phyloP scores from a whole-genome alignment of 2,329 filamentous ascomycete species.

The Fusarium tricinctum region DNA sequence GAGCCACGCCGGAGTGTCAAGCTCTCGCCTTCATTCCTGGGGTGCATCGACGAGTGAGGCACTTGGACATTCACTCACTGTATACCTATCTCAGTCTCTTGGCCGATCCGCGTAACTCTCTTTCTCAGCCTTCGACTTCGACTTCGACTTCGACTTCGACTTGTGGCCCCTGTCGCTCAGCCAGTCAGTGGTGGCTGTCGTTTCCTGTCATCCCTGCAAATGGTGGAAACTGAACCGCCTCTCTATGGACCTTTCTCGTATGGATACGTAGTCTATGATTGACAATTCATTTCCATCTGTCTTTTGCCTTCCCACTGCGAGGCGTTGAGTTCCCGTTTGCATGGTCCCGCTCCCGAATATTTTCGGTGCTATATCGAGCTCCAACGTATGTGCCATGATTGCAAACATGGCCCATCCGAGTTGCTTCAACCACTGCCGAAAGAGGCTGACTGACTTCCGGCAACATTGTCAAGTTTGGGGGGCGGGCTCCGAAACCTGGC shows the following conservation, averaged over 20 bases:
- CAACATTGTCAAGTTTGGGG: slow-evolving; percentile 25
- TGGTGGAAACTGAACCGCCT: slow-evolving; percentile 33
- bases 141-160: slow-evolving; percentile 1
- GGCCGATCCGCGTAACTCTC: slow-evolving; percentile 31
- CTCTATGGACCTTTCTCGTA: slow-evolving; percentile 10
- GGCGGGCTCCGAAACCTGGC: slow-evolving; percentile 27
- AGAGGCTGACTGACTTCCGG: slow-evolving; percentile 31
- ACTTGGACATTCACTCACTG: slow-evolving; percentile 21
- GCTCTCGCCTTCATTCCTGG: slow-evolving; percentile 34
- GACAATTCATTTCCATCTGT: slow-evolving; percentile 18
- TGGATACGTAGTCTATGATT: background rate
- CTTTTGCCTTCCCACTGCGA: slow-evolving; percentile 7
- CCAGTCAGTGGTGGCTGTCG: slow-evolving; percentile 28
- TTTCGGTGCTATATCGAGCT: slow-evolving; percentile 31
- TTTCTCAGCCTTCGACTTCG: slow-evolving; percentile 22
- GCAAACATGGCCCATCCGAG: slow-evolving; percentile 24
- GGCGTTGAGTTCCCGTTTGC: slow-evolving; percentile 4
- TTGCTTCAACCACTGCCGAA: slow-evolving; percentile 22
- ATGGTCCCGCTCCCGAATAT: slow-evolving; percentile 34
- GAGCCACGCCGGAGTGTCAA: slow-evolving; percentile 33
- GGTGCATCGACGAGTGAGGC: slow-evolving; percentile 33
- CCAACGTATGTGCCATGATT: slow-evolving; percentile 10
- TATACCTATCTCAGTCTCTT: slow-evolving; percentile 3
- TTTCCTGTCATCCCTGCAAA: slow-evolving; percentile 35
- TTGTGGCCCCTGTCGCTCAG: slow-evolving; percentile 23